A percentile compares a stretch with the other conserved stretches of the same genome.
phyloP scores from a whole-genome alignment of 495 filamentous ascomycete genomes.

The Copromyces sp. region DNA sequence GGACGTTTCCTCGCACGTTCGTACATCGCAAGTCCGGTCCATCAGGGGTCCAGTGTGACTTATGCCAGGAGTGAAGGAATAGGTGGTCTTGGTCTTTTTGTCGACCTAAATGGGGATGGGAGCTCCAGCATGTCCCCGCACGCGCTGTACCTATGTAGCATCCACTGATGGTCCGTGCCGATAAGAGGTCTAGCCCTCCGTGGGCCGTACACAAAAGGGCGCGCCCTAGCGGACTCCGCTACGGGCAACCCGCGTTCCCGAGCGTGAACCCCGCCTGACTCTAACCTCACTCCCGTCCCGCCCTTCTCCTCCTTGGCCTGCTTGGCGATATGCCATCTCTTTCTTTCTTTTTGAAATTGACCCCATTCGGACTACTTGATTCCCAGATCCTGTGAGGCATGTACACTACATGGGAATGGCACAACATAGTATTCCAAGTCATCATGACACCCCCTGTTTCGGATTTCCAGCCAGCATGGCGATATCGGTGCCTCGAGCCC shows the following conservation, averaged over 20 bases:
- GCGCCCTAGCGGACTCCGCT: neutral
- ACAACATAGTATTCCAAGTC: neutral
- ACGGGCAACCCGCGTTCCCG: neutral
- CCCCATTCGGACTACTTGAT: neutral
- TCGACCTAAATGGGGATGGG: neutral
- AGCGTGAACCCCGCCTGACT: neutral
- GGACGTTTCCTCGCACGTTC: neutral
- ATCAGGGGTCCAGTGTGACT: too few species aligned
- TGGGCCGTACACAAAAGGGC: neutral
- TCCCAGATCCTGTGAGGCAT: neutral
- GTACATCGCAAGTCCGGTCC: too few species aligned
- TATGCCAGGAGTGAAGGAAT: too few species aligned
- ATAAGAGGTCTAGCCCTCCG: neutral
- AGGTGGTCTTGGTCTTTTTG: neutral
- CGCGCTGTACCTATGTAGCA: neutral
- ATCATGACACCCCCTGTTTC: neutral
- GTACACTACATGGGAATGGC: neutral
- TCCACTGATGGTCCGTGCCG: neutral
- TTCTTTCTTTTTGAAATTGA: neutral
- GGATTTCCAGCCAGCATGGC: neutral
- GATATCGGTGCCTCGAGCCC: neutral
- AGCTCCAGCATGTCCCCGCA: neutral
- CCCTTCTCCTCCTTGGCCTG: neutral
- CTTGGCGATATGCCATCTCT: neutral
- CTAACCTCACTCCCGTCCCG: neutral